These are phyloP conservation scores for Penicillium taxi DNA, from an alignment of 495 filamentous ascomycete genomes.

Conservation along the genomic window DNA sequence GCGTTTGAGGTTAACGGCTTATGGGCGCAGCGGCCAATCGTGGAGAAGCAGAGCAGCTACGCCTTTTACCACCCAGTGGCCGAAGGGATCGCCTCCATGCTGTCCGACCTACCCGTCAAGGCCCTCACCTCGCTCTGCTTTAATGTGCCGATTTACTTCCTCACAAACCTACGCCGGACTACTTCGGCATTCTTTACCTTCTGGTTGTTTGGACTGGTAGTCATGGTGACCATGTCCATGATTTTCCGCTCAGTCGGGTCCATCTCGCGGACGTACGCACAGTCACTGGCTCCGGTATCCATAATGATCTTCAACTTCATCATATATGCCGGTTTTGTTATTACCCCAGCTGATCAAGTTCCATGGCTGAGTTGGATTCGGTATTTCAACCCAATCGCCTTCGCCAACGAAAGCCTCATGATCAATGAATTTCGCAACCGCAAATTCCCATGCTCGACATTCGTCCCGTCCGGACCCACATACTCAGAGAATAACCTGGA, in stretches of 20 bases:
- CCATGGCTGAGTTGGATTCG: conserved; percentile 80
- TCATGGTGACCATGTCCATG: not conserved
- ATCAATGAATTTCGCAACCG: conserved; percentile 56
- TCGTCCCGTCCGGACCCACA: conserved; percentile 1
- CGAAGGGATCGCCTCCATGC: not conserved
- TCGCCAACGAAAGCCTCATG: conserved; percentile 79
- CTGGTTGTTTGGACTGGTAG: not conserved
- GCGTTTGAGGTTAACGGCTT: too few relatives aligned
- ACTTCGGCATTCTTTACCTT: conserved; percentile 1
- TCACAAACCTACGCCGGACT: not conserved
- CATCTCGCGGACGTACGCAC: conserved; percentile 2
- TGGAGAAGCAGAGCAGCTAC: conserved; percentile 1
- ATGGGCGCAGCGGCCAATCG: conserved; percentile 2
- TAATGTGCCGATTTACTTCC: not conserved
- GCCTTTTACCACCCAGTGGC: conserved; percentile 1
- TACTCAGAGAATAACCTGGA: conserved; percentile 20
- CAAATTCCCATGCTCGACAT: not conserved
- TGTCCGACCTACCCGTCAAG: not conserved
- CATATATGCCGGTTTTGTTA: conserved; percentile 15
- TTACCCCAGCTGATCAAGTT: conserved; percentile 63
- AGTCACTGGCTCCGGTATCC: not conserved
- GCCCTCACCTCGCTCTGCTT: not conserved
- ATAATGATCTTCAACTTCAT: not conserved
- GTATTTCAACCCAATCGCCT: conserved; percentile 76
- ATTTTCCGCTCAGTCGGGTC: conserved; percentile 1